Evolutionary conservation across 345 rosid species (phyloP).

Genomic region (Linum trigynum): DNA sequence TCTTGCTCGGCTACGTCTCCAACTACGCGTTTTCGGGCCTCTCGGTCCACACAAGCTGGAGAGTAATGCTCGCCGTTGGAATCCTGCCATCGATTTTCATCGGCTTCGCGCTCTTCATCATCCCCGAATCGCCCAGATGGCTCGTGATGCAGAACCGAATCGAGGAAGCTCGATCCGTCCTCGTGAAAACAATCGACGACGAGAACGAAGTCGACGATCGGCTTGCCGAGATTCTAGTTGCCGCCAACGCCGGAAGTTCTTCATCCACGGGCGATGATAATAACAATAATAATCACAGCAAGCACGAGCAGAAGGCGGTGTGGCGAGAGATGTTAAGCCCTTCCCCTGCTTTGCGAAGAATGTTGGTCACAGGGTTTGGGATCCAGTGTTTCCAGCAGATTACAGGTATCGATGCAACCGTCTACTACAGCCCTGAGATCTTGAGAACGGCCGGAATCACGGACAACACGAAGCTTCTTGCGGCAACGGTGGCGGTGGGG

Average conservation of each 20-base stretch:
- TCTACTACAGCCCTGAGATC: constrained; percentile 65
- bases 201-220: constrained; percentile 20
- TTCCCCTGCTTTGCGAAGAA: constrained; percentile 15
- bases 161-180: constrained; percentile 14
- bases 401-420: constrained; percentile 21
- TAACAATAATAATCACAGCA: not conserved
- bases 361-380: constrained; percentile 20
- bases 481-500: constrained; percentile 73
- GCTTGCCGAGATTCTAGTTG: constrained; percentile 21
- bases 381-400: constrained; percentile 23
- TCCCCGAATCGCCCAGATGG: constrained; percentile 27
- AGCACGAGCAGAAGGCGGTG: constrained; percentile 23
- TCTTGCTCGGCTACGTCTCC: constrained; percentile 19
- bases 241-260: constrained; percentile 16
- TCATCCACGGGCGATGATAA: not conserved
- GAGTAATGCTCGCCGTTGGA: constrained; percentile 25
- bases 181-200: constrained; percentile 15
- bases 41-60: constrained; percentile 17
- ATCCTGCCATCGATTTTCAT: constrained; percentile 19
- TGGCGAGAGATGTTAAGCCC: constrained; percentile 19
- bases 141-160: constrained; percentile 18
- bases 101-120: constrained; percentile 15
- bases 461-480: constrained; percentile 49
- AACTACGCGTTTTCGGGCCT: constrained; percentile 22
- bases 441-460: constrained; percentile 52